Evolutionary conservation across 2,329 filamentous ascomycete species (phyloP).

Genomic region (Kalaharituber pfeilii): DNA sequence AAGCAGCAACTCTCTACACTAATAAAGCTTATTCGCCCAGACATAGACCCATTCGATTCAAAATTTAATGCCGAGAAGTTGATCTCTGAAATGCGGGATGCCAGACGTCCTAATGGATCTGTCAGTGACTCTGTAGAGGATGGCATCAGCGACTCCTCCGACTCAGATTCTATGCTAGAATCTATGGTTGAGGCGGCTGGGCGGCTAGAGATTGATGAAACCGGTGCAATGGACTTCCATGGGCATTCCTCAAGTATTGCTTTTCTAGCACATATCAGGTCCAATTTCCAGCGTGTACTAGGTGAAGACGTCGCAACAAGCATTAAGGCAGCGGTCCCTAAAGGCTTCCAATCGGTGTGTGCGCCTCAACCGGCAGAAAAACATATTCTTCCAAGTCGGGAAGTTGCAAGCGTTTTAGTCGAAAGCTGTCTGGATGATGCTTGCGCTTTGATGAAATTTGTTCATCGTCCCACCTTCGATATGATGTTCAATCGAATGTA

Average conservation of each 20-base stretch:
- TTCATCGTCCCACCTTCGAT: conserved; percentile 60
- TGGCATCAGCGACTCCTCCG: not conserved
- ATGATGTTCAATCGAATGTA: conserved; percentile 62
- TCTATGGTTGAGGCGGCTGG: conserved; percentile 93
- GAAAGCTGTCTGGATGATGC: conserved; percentile 45
- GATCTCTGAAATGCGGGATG: conserved; percentile 27
- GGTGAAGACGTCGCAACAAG: conserved; percentile 37
- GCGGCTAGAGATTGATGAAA: conserved; percentile 77
- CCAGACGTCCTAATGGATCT: not conserved
- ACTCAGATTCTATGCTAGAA: conserved; percentile 57
- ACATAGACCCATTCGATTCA: conserved; percentile 70
- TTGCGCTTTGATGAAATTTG: conserved; percentile 36
- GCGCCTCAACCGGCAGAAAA: conserved; percentile 42
- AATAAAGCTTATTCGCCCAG: conserved; percentile 61
- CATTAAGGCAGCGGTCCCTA: conserved; percentile 40
- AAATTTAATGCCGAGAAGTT: conserved; percentile 51
- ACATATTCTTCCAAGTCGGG: conserved; percentile 26
- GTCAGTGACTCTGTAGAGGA: conserved; percentile 4
- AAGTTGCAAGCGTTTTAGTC: conserved; percentile 40
- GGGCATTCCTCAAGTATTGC: conserved; percentile 82
- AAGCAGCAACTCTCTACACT: conserved; percentile 69
- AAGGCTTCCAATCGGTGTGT: conserved; percentile 43
- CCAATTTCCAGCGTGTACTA: conserved; percentile 66
- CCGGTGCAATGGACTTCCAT: conserved; percentile 86
- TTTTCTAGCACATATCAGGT: conserved; percentile 71